Evolutionary conservation across 306 rosid species (phyloP).

Genomic region (Morella rubra): DNA sequence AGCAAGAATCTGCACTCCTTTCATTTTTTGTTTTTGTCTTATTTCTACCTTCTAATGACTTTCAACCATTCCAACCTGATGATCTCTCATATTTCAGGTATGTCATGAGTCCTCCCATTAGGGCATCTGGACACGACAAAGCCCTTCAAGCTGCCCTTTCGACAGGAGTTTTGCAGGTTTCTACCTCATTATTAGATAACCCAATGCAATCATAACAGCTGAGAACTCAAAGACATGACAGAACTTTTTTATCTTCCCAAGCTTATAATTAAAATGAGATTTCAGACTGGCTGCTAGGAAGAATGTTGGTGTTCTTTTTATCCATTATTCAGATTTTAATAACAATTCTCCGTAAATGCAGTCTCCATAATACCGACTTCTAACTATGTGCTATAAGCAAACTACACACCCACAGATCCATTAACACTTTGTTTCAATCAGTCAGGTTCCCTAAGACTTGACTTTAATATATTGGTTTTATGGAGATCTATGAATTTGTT

Average conservation of each 20-base stretch:
- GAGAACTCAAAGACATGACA: constrained; percentile 5
- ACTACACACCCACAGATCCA: not conserved
- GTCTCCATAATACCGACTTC: not conserved
- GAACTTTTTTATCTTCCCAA: not conserved
- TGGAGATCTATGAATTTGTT: constrained; percentile 19
- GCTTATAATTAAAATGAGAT: not conserved
- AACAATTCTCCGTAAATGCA: not conserved
- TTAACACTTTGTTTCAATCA: no score
- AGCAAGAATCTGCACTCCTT: constrained; percentile 42
- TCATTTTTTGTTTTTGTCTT: constrained; percentile 11
- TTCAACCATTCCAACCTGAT: constrained; percentile 18
- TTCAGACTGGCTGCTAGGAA: not conserved
- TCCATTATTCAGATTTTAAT: not conserved
- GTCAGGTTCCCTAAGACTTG: not conserved
- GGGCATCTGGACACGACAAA: constrained; percentile 75
- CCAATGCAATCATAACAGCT: constrained; percentile 5
- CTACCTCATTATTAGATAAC: constrained; percentile 4
- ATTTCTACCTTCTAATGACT: not conserved
- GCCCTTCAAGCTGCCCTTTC: constrained; percentile 96
- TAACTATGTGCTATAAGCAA: not conserved
- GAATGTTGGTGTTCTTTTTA: not conserved
- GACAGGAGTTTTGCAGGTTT: constrained; percentile 81
- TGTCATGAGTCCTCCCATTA: constrained; percentile 97
- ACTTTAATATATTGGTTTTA: constrained; percentile 10
- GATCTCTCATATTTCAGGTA: constrained; percentile 57